Evolutionary conservation across 192 early-diverging fungal species (phyloP).

Genomic region (Entomortierella lignicola): DNA sequence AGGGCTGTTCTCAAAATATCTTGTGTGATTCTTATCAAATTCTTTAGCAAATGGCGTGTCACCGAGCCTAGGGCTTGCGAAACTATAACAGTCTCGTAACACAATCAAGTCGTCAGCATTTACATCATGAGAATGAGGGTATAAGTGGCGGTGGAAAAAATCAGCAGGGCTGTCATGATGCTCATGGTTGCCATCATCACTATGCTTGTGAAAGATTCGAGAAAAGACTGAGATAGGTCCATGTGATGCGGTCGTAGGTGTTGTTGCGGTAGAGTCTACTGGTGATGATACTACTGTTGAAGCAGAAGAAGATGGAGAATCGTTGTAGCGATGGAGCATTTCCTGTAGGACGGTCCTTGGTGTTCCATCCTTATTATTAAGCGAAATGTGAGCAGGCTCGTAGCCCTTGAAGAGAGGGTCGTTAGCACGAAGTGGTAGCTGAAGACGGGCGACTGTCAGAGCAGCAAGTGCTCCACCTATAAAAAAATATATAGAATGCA

Average conservation of each 20-base stretch:
- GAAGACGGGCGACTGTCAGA: conserved; percentile 55
- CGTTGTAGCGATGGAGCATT: conserved; percentile 26
- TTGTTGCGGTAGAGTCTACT: background rate
- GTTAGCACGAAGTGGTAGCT: conserved; percentile 42
- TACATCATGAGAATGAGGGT: background rate
- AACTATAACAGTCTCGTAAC: conserved; percentile 59
- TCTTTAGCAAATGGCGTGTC: conserved; percentile 58
- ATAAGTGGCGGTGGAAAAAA: conserved; percentile 1
- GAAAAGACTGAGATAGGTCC: background rate
- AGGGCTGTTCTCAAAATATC: background rate
- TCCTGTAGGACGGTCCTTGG: conserved; percentile 32
- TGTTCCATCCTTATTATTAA: conserved; percentile 12
- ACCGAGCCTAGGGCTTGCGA: conserved; percentile 59
- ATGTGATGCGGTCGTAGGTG: background rate
- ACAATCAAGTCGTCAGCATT: conserved; percentile 2
- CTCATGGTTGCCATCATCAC: background rate
- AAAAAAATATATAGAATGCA: background rate
- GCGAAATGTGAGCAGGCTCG: background rate
- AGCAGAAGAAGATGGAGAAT: background rate
- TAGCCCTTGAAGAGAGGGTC: conserved; percentile 29
- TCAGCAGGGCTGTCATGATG: background rate
- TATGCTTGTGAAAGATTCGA: background rate
- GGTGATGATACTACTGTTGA: background rate
- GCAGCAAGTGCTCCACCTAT: conserved; percentile 56
- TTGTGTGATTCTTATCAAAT: conserved; percentile 52